Evolutionary conservation across 345 rosid genomes (phyloP), one percentile per base, ranked within the genome.

Genomic region (Eucalyptus paniculata): DNA sequence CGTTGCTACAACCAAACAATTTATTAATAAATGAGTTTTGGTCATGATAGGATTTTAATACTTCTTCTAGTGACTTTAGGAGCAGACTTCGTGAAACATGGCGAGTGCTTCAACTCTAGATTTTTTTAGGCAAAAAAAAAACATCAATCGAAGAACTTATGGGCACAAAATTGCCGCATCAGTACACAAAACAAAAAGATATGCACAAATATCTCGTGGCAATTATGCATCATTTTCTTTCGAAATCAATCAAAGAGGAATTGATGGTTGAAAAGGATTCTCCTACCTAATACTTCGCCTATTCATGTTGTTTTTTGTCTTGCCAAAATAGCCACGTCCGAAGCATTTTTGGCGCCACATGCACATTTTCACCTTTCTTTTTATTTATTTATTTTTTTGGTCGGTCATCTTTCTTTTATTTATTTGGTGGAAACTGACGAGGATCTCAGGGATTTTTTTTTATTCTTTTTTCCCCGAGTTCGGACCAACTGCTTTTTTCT

Each of bases 101-200:
- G 2, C 67, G 4, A 60, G n/a, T 60, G 32, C 4, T 60, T 28
- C n/a, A 13, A 28, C 56, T 28, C 67, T 28, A 60, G 4, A 60
- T 12, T 30, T 28, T 2, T 2, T 4, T 0, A 0, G 8, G 67
- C 7, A 60, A 4, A 60, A 4, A 60, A 28, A 17, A 60, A 60
- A 28, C 1, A 28, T 60, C 32, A 60, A 60, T 28, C 1, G 17
- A 60, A 60, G n/a, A 60, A 60, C 1, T 2, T 60, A 12, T 3
- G 1, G 2, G 1, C 67, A 28, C 2, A 4, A 3, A 67, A 67
- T 15, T 0, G 21, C 11, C 11, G 19, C 23, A 67, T 17, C 23
- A 4, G 0, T 32, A 67, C 4, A 8, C 40, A 8, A 67, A 8
- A 32, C 0, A 8, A 16, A 32, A 7, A 50, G 6, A 50, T 50